These are phyloP conservation scores for Daldinia sp. DNA, from an alignment of 2,329 filamentous ascomycete genomes.

Conservation along the genomic window DNA sequence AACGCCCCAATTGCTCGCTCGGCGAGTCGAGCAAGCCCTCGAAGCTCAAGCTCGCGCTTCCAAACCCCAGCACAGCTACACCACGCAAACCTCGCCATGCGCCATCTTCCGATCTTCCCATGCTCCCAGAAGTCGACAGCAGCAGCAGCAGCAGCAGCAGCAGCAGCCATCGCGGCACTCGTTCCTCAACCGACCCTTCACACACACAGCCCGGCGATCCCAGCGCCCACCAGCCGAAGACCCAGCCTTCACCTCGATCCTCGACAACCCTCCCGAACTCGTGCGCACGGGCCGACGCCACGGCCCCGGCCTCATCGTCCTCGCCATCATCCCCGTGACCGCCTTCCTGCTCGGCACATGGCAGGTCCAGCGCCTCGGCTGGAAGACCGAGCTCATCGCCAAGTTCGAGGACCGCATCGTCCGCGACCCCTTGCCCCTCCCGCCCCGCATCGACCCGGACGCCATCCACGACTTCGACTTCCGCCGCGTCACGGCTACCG, in stretches of 20 bases:
- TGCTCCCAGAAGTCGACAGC: conserved; percentile 26
- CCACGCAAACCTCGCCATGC: conserved; percentile 21
- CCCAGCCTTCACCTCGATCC: conserved; percentile 83
- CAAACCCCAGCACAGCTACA: conserved; percentile 13
- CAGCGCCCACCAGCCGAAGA: conserved; percentile 72
- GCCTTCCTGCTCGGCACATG: conserved; percentile 92
- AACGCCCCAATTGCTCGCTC: conserved; percentile 44
- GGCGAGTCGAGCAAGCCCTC: conserved; percentile 46
- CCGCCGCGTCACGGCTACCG: conserved; percentile 81
- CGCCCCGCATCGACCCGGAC: conserved; percentile 82
- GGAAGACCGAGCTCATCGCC: conserved; percentile 94
- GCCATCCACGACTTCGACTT: conserved; percentile 93
- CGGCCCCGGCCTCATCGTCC: conserved; percentile 82
- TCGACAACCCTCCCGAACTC: conserved; percentile 86
- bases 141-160: not conserved
- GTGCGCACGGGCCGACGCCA: conserved; percentile 80
- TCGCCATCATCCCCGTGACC: conserved; percentile 90
- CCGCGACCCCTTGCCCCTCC: conserved; percentile 85
- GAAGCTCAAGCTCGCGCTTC: conserved; percentile 42
- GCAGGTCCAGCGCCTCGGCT: conserved; percentile 92
- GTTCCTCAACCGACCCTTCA: conserved; percentile 46
- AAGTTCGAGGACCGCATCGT: conserved; percentile 93
- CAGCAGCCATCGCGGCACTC: not conserved
- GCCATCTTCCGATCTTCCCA: conserved; percentile 11
- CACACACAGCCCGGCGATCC: conserved; percentile 51